These are phyloP conservation scores for Talaromyces trachyspermus DNA, from an alignment of 495 filamentous ascomycete species.

Conservation along the genomic window DNA sequence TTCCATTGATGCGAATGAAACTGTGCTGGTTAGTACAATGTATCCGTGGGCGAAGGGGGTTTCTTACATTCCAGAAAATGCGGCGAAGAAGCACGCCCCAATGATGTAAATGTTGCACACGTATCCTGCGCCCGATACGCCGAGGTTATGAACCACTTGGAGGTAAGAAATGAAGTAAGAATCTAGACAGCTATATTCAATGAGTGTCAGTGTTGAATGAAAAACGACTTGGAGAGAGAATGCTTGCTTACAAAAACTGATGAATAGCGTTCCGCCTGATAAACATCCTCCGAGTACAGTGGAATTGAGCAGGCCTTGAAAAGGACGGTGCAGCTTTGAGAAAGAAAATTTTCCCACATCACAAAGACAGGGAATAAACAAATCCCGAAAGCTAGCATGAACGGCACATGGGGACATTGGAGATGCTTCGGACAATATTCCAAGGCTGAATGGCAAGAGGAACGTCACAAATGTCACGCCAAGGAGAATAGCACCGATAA, in stretches of 20 bases:
- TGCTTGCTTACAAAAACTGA: constrained; percentile 46
- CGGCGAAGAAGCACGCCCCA: constrained; percentile 31
- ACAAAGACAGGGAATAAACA: constrained; percentile 44
- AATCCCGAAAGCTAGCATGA: constrained; percentile 45
- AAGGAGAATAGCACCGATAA: constrained; percentile 46
- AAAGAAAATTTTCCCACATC: constrained; percentile 45
- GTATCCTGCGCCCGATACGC: constrained; percentile 45
- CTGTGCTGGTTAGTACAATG: constrained; percentile 40
- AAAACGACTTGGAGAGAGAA: background rate
- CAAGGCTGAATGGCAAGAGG: constrained; percentile 50
- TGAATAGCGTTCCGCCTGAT: constrained; percentile 45
- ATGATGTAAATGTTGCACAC: constrained; percentile 45
- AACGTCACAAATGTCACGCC: constrained; percentile 47
- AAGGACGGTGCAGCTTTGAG: constrained; percentile 47
- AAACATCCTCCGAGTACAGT: constrained; percentile 56
- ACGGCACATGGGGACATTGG: constrained; percentile 24
- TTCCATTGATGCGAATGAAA: constrained; percentile 47
- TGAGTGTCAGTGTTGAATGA: background rate
- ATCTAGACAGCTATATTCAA: constrained; percentile 38
- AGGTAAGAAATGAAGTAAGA: constrained; percentile 62
- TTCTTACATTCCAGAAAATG: constrained; percentile 8
- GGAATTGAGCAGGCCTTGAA: constrained; percentile 49
- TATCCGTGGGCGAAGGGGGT: background rate
- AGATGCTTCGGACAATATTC: constrained; percentile 26
- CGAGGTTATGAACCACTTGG: constrained; percentile 60